Base-by-base conservation (phyloP, 495 filamentous ascomycete genomes). In the Neurospora pannonica region DNA sequence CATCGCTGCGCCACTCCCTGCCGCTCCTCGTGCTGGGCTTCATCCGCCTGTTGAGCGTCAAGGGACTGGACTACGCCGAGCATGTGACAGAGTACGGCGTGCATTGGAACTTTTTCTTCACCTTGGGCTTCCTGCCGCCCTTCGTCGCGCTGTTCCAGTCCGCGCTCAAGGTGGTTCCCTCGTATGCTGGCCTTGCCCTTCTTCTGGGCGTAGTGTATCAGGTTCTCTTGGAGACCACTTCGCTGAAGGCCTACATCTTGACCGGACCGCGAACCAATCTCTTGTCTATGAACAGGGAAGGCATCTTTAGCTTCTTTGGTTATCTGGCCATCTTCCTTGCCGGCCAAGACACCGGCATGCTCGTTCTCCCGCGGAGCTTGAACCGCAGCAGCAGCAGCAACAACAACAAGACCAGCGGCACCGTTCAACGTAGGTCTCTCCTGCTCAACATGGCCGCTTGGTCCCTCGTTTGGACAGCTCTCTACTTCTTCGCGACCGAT, bases 51-150 rank as follows among this genome's bases (percentile, higher is more conserved):
- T 91, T 92, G 72, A 97, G 90, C 77, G 95, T 98, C 78, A 99
- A 98, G 82, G 93, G 93, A 11, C 84, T 97, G 31, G 94, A 98
- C 79, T 98, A 98, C 79, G 94, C 94, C 3, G 96, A 98, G 81
- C 96, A 99, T 83, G 94, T 98, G 42, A 95, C 94, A 2, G 96
- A 99, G 77, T 99, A 99, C 78, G 96, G 96, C 38, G 93, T 98
- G 13, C 96, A 99, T 81, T 99, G 96, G 96, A 99, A 99, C 82
- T 99, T 99, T 82, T 99, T 99, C 85, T 98, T 99, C 82, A 99
- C 96, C 0, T 84, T 99, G 13, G 95, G 90, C 5, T 89, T 98
- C 36, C 83, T 99, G 39, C 94, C 95, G 2, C 94, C 94, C 4
- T 96, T 96, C 76, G 89, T 97, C 71, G 95, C 95, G n/a, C 80